Evolutionary conservation across 345 rosid species (phyloP), one percentile per base, ranked within the genome.

Genomic region (Crucihimalaya himalaica): DNA sequence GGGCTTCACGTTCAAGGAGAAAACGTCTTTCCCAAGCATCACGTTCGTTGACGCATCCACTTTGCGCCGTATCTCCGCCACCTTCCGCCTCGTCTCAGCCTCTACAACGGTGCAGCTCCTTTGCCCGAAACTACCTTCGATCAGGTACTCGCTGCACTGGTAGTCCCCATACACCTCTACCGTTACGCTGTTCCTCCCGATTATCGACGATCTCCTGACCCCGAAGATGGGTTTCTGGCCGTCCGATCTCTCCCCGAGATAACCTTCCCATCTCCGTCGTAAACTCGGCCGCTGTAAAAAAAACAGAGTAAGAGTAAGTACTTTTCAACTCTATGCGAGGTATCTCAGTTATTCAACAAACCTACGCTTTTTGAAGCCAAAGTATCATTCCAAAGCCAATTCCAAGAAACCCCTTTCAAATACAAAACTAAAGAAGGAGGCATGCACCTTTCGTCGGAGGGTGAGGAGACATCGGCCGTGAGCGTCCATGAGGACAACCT

Each of bases 51-150:
- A 80, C 14, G 89, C 72, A 40, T 95, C 99, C 40, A 92, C 97
- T 83, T 95, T 95, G 59, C 97, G 90, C 45, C 87, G 65, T 55
- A 92, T 88, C 88, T 89, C 97, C 51, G 96, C 96, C 84, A 88
- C 89, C 3, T 75, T 63, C 35, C 81, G 78, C 79, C 84, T 83
- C 16, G 81, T 66, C 25, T 57, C 59, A 0, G 81, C 66, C 46
- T 84, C 82, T 25, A 67, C 54, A 48, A 95, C 78, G 39, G 79
- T 83, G 82, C 97, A 88, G 29, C 60, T 73, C 15, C 99, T 79
- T 18, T 79, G 84, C 0, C 79, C 84, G 66, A 86, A 95, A 8
- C 79, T 87, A 0, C 98, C 99, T 63, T 89, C 97, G 75, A 92
- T 87, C 50, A 72, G 80, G 81, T 88, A 95, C 80, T 84, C 89